Evolutionary conservation across 352 stramenopile genomes (phyloP), one percentile per base, ranked within the genome.

Genomic region (Phytophthora kernoviae): DNA sequence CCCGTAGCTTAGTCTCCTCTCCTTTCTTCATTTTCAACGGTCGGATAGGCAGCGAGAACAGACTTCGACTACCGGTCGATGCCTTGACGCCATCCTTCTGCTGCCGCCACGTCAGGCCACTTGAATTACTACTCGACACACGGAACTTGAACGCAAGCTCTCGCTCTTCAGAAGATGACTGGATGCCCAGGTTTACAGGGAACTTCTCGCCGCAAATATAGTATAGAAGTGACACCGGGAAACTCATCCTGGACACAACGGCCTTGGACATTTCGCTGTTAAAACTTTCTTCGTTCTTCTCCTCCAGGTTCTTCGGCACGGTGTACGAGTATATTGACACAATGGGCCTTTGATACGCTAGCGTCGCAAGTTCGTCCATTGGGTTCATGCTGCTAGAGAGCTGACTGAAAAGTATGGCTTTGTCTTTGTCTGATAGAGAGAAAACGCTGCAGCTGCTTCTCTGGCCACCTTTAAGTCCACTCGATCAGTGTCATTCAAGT

Each of bases 161-260:
- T 7, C 60, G 41, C 9, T 75, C 59, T 2, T 84, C 47, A 7
- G 22, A 11, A 21, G 59, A 48, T n/a, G 51, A 52, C 14, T 54
- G 61, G 37, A 77, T 64, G 15, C 78, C 77, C 53, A 95, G 62
- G n/a, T 87, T 74, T 7, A 93, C 72, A n/a, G 84, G 84, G 54
- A 91, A 95, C 14, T 75, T 75, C 20, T 83, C 68, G 11, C 90
- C 86, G 18, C 73, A 75, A 57, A 95, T 79, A 56, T 93, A 95
- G 47, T 92, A 88, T 26, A 90, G 54, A 22, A 95, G 46, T 22
- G 84, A 90, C 5, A 89, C 64, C 0, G 84, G 83, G 34, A 92
- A 89, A 39, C 80, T 89, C 64, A 89, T 80, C 11, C 77, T 69
- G 4, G 70, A 63, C 8, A 89, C 34, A 1, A 69, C 42, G 9